phyloP scores from a whole-genome alignment of 495 filamentous ascomycete species.

The Neurospora terricola region DNA sequence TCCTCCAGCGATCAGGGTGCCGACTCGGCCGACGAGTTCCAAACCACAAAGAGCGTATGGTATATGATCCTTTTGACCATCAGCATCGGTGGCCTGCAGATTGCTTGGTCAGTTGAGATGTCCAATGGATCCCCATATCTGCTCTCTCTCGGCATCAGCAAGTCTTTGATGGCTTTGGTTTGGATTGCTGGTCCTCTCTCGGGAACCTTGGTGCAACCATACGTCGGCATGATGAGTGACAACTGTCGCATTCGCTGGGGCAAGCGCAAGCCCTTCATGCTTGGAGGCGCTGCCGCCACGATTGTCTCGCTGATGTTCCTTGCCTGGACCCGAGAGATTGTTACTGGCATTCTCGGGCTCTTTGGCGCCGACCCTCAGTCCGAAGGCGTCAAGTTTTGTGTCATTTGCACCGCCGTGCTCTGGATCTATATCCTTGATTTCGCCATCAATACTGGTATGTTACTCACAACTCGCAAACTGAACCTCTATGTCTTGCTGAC shows the following conservation, averaged over 20 bases:
- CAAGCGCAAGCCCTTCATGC: conserved; percentile 81
- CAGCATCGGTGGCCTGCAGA: conserved; percentile 75
- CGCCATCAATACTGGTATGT: conserved; percentile 79
- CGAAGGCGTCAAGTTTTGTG: conserved; percentile 43
- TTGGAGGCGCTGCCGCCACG: conserved; percentile 63
- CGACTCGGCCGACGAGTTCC: conserved; percentile 31
- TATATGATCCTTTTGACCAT: conserved; percentile 79
- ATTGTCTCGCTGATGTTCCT: conserved; percentile 62
- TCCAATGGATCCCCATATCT: conserved; percentile 69
- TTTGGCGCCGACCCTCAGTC: conserved; percentile 62
- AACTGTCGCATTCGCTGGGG: conserved; percentile 73
- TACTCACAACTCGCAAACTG: not conserved
- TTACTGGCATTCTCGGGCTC: conserved; percentile 56
- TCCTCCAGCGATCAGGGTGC: conserved; percentile 25
- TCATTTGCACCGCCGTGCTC: conserved; percentile 66
- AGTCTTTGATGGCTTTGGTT: conserved; percentile 83
- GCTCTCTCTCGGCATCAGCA: conserved; percentile 76
- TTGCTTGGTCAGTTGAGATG: conserved; percentile 90
- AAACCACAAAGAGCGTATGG: conserved; percentile 64
- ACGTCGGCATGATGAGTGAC: conserved; percentile 83
- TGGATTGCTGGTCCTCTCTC: conserved; percentile 91
- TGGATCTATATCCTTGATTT: conserved; percentile 83
- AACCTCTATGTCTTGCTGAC: not conserved
- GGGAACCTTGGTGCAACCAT: conserved; percentile 83
- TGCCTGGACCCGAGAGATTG: conserved; percentile 73